Evolutionary conservation across 345 rosid genomes (phyloP).

Genomic region (Eucalyptus victrix): DNA sequence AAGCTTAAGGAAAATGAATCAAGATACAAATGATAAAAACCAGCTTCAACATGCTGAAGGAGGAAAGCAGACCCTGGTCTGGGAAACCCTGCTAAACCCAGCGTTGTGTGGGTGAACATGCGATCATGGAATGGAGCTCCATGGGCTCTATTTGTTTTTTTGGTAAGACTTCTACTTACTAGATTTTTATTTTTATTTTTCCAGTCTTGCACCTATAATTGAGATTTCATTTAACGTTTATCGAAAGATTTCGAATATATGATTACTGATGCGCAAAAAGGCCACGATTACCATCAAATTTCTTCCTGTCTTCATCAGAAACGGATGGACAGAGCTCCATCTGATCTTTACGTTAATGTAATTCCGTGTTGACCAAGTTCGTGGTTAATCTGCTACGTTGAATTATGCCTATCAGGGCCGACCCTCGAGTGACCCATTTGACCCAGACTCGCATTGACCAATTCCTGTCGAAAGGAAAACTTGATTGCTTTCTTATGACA

Average conservation of each 20-base stretch:
- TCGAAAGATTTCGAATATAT: not conserved
- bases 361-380: not conserved
- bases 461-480: not conserved
- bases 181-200: not conserved
- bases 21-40: not conserved
- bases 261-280: not conserved
- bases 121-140: not conserved
- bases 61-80: not conserved
- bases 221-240: not conserved
- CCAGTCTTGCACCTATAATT: not conserved
- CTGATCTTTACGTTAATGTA: not conserved
- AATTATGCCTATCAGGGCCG: not conserved
- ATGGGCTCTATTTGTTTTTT: not conserved
- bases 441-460: not conserved
- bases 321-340: not conserved
- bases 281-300: not conserved
- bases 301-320: not conserved
- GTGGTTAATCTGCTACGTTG: not conserved
- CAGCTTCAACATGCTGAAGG: not conserved
- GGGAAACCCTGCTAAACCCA: not conserved
- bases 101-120: not conserved
- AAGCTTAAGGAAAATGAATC: not conserved
- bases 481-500: accelerated
- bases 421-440: not conserved
- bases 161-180: not conserved